phyloP scores from a whole-genome alignment of 305 asterid genomes.

The Fraxinus floribunda region DNA sequence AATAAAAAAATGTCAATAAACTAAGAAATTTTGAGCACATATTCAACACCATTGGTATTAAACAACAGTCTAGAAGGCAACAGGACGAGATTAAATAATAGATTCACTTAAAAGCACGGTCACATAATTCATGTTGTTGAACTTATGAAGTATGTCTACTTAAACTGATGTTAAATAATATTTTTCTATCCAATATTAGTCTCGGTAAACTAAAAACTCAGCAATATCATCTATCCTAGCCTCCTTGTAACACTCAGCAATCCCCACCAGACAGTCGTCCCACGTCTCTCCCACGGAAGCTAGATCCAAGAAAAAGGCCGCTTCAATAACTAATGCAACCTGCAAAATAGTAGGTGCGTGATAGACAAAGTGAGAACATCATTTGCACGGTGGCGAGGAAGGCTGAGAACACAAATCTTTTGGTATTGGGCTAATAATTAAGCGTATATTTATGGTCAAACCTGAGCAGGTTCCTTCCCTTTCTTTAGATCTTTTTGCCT shows the following conservation, averaged over 20 bases:
- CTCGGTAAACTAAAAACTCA: slow-evolving; percentile 64
- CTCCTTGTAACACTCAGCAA: slow-evolving; percentile 75
- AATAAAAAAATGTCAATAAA: background rate
- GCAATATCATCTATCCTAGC: slow-evolving; percentile 74
- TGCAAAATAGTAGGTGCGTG: slow-evolving; percentile 28
- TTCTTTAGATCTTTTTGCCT: slow-evolving; percentile 74
- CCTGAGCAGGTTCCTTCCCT: slow-evolving; percentile 93
- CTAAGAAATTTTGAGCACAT: background rate
- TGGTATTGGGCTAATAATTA: background rate
- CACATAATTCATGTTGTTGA: too few relatives aligned
- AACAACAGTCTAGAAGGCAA: background rate
- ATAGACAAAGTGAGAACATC: slow-evolving; percentile 8
- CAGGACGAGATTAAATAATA: too few relatives aligned
- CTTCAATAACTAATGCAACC: slow-evolving; percentile 80
- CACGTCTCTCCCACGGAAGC: slow-evolving; percentile 84
- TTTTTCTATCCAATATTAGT: slow-evolving; percentile 21
- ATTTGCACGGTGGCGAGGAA: background rate
- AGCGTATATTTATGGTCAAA: slow-evolving; percentile 18
- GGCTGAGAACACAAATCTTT: background rate
- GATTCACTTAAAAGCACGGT: too few relatives aligned
- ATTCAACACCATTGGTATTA: background rate
- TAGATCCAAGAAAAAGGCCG: slow-evolving; percentile 88
- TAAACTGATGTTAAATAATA: too few relatives aligned
- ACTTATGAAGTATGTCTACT: too few relatives aligned
- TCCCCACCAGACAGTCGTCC: slow-evolving; percentile 62